These are phyloP conservation scores for Cystobasidium onofrii DNA, from an alignment of 768 basidiomycete species.

Conservation along the genomic window DNA sequence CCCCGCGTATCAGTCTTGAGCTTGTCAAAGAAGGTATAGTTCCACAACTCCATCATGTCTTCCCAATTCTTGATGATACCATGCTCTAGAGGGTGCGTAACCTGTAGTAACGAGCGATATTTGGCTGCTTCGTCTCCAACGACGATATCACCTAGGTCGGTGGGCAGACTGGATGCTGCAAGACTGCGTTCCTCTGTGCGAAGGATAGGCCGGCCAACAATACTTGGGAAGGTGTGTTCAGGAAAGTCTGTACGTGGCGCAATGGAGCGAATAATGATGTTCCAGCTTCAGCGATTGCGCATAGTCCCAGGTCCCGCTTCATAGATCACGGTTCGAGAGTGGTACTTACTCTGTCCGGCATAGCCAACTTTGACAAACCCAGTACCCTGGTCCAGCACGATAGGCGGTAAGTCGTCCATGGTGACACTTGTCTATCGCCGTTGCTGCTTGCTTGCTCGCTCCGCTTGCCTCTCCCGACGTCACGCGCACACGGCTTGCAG, in stretches of 20 bases:
- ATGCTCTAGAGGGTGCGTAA: constrained; percentile 98
- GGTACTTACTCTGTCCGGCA: constrained; percentile 22
- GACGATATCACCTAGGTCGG: constrained; percentile 65
- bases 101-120: constrained; percentile 88
- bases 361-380: constrained; percentile 19
- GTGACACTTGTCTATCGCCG: neutral
- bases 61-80: constrained; percentile 99
- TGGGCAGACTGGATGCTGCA: constrained; percentile 1
- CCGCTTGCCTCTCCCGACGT: neutral
- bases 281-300: neutral
- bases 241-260: constrained; percentile 63
- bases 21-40: constrained; percentile 97
- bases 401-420: constrained; percentile 23
- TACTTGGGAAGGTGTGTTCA: constrained; percentile 90
- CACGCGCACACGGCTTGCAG: neutral
- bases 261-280: neutral
- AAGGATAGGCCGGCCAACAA: constrained; percentile 84
- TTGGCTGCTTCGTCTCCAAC: constrained; percentile 92
- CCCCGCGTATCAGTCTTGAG: constrained; percentile 77
- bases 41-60: constrained; percentile 96
- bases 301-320: neutral
- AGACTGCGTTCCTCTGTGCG: constrained; percentile 33
- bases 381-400: constrained; percentile 29
- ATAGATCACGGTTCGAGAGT: neutral
- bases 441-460: neutral